phyloP scores from a whole-genome alignment of 129 eudicot species.

The Lonicera japonica region DNA sequence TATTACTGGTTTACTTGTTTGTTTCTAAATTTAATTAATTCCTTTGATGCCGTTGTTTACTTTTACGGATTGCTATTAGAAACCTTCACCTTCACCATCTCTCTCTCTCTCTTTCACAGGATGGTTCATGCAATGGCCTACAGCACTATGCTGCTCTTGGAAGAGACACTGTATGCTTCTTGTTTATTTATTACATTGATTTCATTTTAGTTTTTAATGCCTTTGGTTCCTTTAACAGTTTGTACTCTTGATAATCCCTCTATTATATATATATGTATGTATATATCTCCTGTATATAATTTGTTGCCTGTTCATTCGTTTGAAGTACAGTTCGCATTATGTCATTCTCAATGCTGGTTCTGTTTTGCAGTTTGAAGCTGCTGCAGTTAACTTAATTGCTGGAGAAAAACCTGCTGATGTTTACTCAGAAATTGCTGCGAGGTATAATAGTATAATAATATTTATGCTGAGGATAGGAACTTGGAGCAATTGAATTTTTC shows the following conservation, averaged over 20 bases:
- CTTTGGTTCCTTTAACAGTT: background rate
- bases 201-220: background rate
- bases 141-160: constrained; percentile 99
- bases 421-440: constrained; percentile 73
- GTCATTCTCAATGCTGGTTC: background rate
- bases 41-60: no score
- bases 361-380: constrained; percentile 66
- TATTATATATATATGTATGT: background rate
- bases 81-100: background rate
- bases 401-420: constrained; percentile 82
- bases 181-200: background rate
- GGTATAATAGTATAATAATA: constrained; percentile 26
- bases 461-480: background rate
- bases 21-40: no score
- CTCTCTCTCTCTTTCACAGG: constrained; percentile 35
- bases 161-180: constrained; percentile 68
- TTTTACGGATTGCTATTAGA: no score
- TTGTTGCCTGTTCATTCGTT: background rate
- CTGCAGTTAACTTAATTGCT: constrained; percentile 85
- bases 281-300: background rate
- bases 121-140: constrained; percentile 97
- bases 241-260: background rate
- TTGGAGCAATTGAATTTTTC: background rate
- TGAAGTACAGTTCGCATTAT: background rate
- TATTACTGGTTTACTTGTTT: no score